phyloP scores from a whole-genome alignment of 2,329 filamentous ascomycete genomes.

The Mollisia scopiformis region DNA sequence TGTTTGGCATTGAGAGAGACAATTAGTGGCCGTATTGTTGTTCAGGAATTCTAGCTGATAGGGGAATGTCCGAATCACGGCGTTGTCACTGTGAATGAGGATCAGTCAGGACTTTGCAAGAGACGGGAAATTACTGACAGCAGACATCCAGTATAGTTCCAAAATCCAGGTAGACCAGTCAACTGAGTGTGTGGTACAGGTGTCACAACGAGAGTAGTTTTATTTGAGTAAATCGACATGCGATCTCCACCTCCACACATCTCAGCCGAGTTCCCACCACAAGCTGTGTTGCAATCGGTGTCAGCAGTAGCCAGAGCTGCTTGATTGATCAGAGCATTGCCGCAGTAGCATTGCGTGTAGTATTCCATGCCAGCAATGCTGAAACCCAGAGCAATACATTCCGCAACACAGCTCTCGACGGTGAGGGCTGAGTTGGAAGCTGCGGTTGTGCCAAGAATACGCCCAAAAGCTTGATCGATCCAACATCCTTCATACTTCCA shows the following conservation, averaged over 20 bases:
- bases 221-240: slow-evolving; percentile 30
- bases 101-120: neutral
- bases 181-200: slow-evolving; percentile 20
- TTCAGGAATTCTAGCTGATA: slow-evolving; percentile 13
- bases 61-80: slow-evolving; percentile 14
- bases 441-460: slow-evolving; percentile 20
- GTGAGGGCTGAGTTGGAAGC: slow-evolving; percentile 22
- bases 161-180: slow-evolving; percentile 24
- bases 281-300: slow-evolving; percentile 36
- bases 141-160: slow-evolving; percentile 28
- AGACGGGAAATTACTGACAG: slow-evolving; percentile 27
- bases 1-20: slow-evolving; percentile 13
- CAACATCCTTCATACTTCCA: slow-evolving; percentile 32
- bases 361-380: slow-evolving; percentile 40
- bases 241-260: slow-evolving; percentile 37
- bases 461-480: slow-evolving; percentile 25
- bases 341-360: slow-evolving; percentile 35
- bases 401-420: slow-evolving; percentile 35
- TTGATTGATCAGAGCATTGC: slow-evolving; percentile 26
- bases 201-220: slow-evolving; percentile 16
- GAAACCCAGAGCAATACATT: slow-evolving; percentile 31
- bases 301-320: slow-evolving; percentile 34
- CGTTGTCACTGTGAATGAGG: slow-evolving; percentile 7
- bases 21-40: slow-evolving; percentile 17
- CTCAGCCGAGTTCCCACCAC: slow-evolving; percentile 33